A percentile compares a stretch with the other conserved stretches of the same genome.
These are phyloP conservation scores for Diplodia mutila DNA, from an alignment of 2,329 filamentous ascomycete species.

Conservation along the genomic window DNA sequence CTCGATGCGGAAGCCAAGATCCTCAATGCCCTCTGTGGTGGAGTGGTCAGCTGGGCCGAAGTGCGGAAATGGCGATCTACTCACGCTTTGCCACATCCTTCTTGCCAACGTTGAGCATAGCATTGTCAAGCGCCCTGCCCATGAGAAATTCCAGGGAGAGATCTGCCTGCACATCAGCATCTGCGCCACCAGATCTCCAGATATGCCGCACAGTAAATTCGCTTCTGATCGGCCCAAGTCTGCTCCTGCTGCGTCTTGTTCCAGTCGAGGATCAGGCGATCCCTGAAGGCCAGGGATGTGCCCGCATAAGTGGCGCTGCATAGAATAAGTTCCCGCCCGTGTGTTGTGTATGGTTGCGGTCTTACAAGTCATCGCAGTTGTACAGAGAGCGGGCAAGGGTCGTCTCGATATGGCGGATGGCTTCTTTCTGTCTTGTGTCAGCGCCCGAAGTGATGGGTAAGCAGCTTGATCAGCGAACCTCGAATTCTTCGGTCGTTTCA, in stretches of 20 bases:
- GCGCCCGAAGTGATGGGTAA: background rate
- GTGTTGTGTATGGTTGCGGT: background rate
- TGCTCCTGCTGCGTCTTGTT: constrained; percentile 98
- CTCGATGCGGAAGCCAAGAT: constrained; percentile 95
- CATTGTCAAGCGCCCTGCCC: constrained; percentile 95
- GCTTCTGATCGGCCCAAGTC: constrained; percentile 86
- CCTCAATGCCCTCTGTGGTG: constrained; percentile 72
- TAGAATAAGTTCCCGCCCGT: constrained; percentile 24
- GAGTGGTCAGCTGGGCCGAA: constrained; percentile 19
- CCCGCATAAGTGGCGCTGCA: constrained; percentile 82
- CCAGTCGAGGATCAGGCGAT: constrained; percentile 92
- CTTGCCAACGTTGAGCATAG: constrained; percentile 92
- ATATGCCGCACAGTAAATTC: constrained; percentile 74
- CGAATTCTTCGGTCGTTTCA: constrained; percentile 78
- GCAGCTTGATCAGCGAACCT: constrained; percentile 44
- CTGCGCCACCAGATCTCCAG: background rate
- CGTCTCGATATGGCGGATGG: constrained; percentile 94
- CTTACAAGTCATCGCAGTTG: constrained; percentile 87
- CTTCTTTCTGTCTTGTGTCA: constrained; percentile 62
- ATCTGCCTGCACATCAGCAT: constrained; percentile 53
- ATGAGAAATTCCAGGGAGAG: constrained; percentile 97
- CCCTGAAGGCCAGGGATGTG: constrained; percentile 87
- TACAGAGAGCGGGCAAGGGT: constrained; percentile 94
- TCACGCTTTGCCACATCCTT: constrained; percentile 82
- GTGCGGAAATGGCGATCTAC: constrained; percentile 32